phyloP scores from a whole-genome alignment of 116 monocot genomes.

The Papilionanthe hybrid region DNA sequence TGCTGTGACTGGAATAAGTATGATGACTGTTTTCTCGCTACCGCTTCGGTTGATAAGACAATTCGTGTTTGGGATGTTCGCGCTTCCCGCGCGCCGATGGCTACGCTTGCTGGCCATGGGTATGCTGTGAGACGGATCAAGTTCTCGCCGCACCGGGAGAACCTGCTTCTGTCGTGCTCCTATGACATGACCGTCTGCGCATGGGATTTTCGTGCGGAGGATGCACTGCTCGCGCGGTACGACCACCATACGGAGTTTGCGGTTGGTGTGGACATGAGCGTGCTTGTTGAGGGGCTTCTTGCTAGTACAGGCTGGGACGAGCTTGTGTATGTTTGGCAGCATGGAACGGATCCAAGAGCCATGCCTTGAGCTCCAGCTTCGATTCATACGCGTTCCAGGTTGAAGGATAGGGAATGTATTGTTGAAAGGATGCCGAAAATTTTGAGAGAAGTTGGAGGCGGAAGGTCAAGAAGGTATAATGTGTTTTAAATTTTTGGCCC shows the following conservation, averaged over 20 bases:
- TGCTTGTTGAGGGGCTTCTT: constrained; percentile 89
- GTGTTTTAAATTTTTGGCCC: neutral
- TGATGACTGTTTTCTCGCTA: constrained; percentile 76
- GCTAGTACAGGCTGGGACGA: constrained; percentile 96
- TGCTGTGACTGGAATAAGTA: constrained; percentile 97
- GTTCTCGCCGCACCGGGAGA: constrained; percentile 86
- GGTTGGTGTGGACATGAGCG: constrained; percentile 87
- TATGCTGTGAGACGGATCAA: constrained; percentile 71
- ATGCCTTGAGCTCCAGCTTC: neutral
- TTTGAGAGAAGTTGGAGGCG: neutral
- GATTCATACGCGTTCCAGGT: neutral
- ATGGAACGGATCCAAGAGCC: constrained; percentile 75
- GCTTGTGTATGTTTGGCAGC: constrained; percentile 91
- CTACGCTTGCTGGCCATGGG: constrained; percentile 68
- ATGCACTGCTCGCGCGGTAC: constrained; percentile 53
- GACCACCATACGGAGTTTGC: constrained; percentile 92
- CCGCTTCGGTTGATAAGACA: constrained; percentile 81
- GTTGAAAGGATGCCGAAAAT: neutral
- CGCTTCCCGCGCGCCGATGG: constrained; percentile 44
- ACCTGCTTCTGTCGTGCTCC: constrained; percentile 65
- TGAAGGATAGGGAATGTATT: neutral
- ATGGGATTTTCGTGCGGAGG: constrained; percentile 82
- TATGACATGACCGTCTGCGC: constrained; percentile 90
- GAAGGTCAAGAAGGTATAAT: neutral
- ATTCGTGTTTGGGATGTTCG: constrained; percentile 87